Evolutionary conservation across 352 stramenopile species (phyloP).

Genomic region (Aphanomyces cochlioides): DNA sequence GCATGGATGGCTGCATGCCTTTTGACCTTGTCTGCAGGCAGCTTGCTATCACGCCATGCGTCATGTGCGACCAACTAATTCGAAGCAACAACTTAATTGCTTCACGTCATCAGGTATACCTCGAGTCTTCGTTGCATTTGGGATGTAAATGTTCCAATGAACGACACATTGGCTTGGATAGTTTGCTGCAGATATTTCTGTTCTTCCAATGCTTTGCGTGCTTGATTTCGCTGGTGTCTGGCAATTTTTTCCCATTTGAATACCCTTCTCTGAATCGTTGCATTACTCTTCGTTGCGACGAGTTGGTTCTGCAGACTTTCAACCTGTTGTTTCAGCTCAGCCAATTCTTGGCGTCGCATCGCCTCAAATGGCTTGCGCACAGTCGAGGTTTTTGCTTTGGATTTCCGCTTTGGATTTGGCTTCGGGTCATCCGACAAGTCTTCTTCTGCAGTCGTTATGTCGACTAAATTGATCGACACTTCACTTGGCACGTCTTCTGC

Average conservation of each 20-base stretch:
- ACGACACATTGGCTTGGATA: background rate
- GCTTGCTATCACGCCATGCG: conserved; percentile 10
- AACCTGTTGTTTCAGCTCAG: background rate
- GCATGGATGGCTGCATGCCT: conserved; percentile 1
- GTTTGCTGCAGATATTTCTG: background rate
- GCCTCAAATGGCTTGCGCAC: background rate
- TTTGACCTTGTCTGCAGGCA: conserved; percentile 10
- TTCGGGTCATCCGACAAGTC: background rate
- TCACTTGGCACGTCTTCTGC: background rate
- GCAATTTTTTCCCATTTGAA: background rate
- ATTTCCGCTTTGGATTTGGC: background rate
- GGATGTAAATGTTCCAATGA: conserved; percentile 1
- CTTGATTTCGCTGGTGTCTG: background rate
- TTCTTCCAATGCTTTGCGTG: background rate
- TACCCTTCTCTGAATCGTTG: background rate
- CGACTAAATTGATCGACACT: background rate
- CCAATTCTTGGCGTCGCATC: background rate
- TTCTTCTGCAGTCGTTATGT: background rate
- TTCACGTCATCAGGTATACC: too few relatives aligned
- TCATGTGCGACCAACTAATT: background rate
- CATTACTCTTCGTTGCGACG: background rate
- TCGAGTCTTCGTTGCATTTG: conserved; percentile 10
- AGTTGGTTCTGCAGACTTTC: background rate
- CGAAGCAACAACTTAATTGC: too few relatives aligned
- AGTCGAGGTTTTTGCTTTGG: background rate